Evolutionary conservation across 345 rosid genomes (phyloP).

Genomic region (Salix caprea): DNA sequence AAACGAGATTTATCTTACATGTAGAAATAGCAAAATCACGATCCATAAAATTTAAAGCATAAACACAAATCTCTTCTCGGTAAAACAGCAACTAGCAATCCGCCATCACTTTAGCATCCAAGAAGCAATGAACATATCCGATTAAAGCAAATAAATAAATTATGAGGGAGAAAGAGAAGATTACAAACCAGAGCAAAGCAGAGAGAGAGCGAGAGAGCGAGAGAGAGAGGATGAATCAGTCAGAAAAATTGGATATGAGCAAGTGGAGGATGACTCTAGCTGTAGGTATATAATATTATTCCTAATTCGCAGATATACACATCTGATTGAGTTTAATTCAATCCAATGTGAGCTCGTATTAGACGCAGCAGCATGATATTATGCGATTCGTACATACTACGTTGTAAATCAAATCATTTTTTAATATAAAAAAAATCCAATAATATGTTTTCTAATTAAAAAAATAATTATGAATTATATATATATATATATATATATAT

Average conservation of each 20-base stretch:
- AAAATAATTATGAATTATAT: no score
- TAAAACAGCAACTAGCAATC: no score
- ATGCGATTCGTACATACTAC: no score
- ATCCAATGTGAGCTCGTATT: neutral
- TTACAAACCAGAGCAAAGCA: conserved; percentile 4
- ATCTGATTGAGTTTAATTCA: neutral
- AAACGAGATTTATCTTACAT: no score
- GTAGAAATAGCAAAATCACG: no score
- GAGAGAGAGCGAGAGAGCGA: neutral
- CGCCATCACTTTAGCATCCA: no score
- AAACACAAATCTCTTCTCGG: neutral
- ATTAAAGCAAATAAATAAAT: neutral
- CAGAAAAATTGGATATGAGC: neutral
- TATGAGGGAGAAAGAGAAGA: neutral
- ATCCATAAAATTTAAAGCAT: no score
- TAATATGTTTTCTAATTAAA: no score
- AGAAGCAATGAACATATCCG: no score
- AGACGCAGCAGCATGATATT: neutral
- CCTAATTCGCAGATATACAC: neutral
- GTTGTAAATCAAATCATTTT: no score
- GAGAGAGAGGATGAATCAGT: neutral
- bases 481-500: no score
- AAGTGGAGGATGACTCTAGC: neutral
- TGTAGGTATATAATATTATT: neutral
- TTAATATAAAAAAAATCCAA: no score